Base-by-base conservation (phyloP, 352 stramenopile species). In the Phytopythium litorale region DNA sequence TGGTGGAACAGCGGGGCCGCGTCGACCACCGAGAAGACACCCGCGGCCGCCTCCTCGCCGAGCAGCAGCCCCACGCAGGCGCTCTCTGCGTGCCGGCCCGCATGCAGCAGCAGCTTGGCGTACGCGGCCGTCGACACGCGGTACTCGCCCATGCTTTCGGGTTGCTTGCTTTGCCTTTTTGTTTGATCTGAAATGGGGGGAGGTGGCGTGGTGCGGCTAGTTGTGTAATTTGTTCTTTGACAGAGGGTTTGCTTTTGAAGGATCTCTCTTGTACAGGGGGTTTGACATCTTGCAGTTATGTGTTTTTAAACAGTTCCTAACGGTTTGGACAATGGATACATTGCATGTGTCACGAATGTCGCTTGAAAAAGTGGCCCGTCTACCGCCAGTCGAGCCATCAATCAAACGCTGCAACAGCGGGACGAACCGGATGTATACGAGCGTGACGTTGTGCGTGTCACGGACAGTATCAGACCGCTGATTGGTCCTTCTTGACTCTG, bases 1-100 rank as follows among this genome's bases (percentile, higher is more conserved):
- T 93, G 80, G 70, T 93, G 84, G 69, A 93, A 93, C 32, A 93
- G 81, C 59, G 84, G 82, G 68, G 88, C 77, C 56, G 73, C 79
- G 65, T 94, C 82, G 40, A 67, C 60, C 55, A 92, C 62, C 25
- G 66, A 56, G 58, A 92, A 75, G 40, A 9, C 19, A 13, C 53
- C 68, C 53, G 75, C 52, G n/a, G 66, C 72, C 19, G 78, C 61
- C 55, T 83, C 69, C 30, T 80, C 71, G 33, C 82, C 84, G 15
- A 92, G 57, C 19, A 93, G 70, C 66, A 93, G 65, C 0, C 84
- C 84, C 55, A 65, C 81, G 57, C 71, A 74, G 4, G 82, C 62
- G 35, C 50, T 69, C 15, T 73, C 62, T 9, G 82, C 82, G 46
- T 78, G 70, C 64, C 86, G 85, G 61, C 81, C 82, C 28, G 76